These are phyloP conservation scores for Phytophthora syringae DNA, from an alignment of 352 stramenopile genomes.

Conservation along the genomic window DNA sequence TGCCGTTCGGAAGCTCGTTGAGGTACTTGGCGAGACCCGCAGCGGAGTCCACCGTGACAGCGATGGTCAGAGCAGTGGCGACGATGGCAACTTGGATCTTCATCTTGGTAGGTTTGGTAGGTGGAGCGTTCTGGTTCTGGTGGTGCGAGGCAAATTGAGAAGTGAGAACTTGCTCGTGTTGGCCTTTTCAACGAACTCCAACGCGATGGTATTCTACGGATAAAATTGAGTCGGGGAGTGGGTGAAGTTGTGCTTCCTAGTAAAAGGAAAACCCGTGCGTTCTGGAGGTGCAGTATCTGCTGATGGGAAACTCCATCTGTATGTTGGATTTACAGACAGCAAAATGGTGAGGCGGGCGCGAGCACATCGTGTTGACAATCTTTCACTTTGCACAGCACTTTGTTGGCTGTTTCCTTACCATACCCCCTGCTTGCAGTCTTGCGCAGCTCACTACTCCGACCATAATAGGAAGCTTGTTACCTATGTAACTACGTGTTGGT, in stretches of 20 bases:
- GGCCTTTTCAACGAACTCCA: not conserved
- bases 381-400: conserved; percentile 10
- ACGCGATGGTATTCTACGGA: conserved; percentile 13
- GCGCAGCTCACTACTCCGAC: too few relatives aligned
- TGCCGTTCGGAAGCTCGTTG: conserved; percentile 50
- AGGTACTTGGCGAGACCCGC: conserved; percentile 38
- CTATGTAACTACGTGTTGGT: too few relatives aligned
- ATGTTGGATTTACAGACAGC: conserved; percentile 2
- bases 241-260: not conserved
- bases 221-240: conserved; percentile 19
- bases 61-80: conserved; percentile 13
- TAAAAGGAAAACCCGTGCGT: conserved; percentile 3
- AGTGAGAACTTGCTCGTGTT: conserved; percentile 11
- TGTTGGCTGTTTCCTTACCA: not conserved
- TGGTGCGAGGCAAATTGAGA: conserved; percentile 24
- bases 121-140: conserved; percentile 8
- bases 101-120: conserved; percentile 25
- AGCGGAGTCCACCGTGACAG: conserved; percentile 15
- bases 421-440: too few relatives aligned
- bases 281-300: conserved; percentile 15
- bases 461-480: too few relatives aligned
- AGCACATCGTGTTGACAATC: conserved; percentile 14
- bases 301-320: conserved; percentile 15
- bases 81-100: conserved; percentile 22
- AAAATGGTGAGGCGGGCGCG: conserved; percentile 17